phyloP scores from a whole-genome alignment of 1,284 basidiomycete genomes.

The Moesziomyces sp. region DNA sequence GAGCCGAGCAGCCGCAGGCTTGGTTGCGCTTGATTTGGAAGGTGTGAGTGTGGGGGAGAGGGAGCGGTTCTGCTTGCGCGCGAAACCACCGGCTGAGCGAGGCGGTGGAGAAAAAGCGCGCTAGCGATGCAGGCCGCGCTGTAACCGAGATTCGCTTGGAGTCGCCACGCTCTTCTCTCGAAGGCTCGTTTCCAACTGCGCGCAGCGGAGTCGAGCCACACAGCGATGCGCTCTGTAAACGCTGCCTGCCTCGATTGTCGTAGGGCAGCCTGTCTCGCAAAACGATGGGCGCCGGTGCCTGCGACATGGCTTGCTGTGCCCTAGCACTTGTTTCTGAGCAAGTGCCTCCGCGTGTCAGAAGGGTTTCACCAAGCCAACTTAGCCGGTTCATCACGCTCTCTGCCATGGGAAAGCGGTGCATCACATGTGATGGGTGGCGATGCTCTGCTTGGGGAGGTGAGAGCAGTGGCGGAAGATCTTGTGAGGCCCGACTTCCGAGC shows the following conservation, averaged over 20 bases:
- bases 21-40: not conserved
- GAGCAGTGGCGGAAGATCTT: too few species aligned
- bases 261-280: too few species aligned
- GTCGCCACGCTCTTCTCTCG: not conserved
- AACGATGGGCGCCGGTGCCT: too few species aligned
- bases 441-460: not conserved
- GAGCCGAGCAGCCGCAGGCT: not conserved
- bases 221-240: not conserved
- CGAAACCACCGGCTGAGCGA: not conserved
- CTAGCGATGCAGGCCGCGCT: not conserved
- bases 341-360: too few species aligned
- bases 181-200: not conserved
- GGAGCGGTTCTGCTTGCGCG: too few species aligned
- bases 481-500: not conserved
- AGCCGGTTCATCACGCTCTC: too few species aligned
- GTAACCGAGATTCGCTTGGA: not conserved
- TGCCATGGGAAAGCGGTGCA: too few species aligned
- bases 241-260: too few species aligned
- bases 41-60: not conserved
- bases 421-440: not conserved
- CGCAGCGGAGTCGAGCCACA: not conserved
- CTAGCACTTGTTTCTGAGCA: too few species aligned
- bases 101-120: not conserved
- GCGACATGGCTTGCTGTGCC: too few species aligned
- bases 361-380: too few species aligned